Base-by-base conservation (phyloP, 2,329 filamentous ascomycete genomes). In the Fusarium phyllophilum region DNA sequence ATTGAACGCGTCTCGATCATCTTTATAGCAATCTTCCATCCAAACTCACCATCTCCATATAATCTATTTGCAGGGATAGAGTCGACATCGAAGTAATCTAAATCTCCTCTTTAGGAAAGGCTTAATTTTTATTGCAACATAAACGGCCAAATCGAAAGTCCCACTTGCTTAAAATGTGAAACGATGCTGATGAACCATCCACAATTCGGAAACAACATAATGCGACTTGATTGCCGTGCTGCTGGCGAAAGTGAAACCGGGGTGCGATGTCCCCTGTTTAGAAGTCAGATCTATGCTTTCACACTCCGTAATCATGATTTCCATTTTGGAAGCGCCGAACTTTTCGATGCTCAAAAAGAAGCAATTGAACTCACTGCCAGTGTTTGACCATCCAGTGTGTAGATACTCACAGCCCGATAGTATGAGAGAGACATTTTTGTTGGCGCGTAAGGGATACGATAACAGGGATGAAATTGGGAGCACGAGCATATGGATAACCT, bases 51-150 rank as follows among this genome's bases (percentile, higher is more conserved):
- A 56, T 66, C 24, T 17, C 36, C 3, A n/a, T 10, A 6, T 3
- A 20, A 15, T 18, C 31, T 5, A 18, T 26, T n/a, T 7, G 2
- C 39, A 45, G 51, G 51, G 51, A 18, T 31, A 24, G 41, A 31
- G 2, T 17, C 41, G 5, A 46, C 42, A 51, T 26, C 5, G 13
- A 42, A 39, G 51, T 67, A 67, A 67, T 67, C 64, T n/a, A 42
- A 38, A 42, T 59, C 29, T 44, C 64, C 54, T 17, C 14, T 26
- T 67, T 66, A 14, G 64, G 62, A 34, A 67, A 13, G 4, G 18
- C 20, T 4, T 2, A 2, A 33, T 18, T 22, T 5, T 13, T 20
- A 26, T 2, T 34, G 26, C 12, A 26, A 41, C 39, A 18, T 14
- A 24, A 15, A 41, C 33, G 49, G 24, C 13, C 58, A 61, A 26